Evolutionary conservation across 2,329 filamentous ascomycete species (phyloP), one percentile per base, ranked within the genome.

Genomic region (Colletotrichum cereale): DNA sequence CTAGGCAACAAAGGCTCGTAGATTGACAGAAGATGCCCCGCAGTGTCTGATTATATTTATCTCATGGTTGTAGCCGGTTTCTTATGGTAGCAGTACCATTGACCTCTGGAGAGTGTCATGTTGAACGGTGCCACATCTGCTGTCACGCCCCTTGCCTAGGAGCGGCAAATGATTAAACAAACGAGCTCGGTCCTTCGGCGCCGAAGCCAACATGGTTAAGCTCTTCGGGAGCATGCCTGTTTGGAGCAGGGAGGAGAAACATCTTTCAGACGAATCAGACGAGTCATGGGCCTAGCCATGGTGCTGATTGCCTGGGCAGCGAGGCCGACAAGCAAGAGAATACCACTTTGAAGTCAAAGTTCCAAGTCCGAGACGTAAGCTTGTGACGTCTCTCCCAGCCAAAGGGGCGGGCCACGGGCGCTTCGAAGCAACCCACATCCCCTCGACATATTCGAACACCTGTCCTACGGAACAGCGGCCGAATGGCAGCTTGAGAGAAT

Each of bases 311-410:
- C 57, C 31, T n/a, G 21, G 8, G 18, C 12, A 16, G 31, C 62
- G 10, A 47, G 42, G 21, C 21, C 21, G n/a, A 7, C 21, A 5
- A n/a, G 38, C 21, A 42, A 31, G 16, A 64, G 36, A 36, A 14
- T 26, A 58, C 12, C 60, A 29, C 36, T 60, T 34, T 42, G n/a
- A 24, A 42, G n/a, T 60, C 44, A 29, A 11, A 64, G 38, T 69
- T 72, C 69, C 26, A 69, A 40, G 52, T 55, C 60, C 69, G 69
- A 72, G 66, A 69, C 65, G 58, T 61, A 24, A 64, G n/a, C 44
- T 64, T 50, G 60, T 72, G 65, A 56, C 58, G 60, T 60, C 58
- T 50, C 44, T 40, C 42, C 21, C 24, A n/a, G 21, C 44, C 3
- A 47, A 21, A 2, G 52, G 57, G 44, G 60, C 61, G 47, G 16